A percentile compares a stretch with the other conserved stretches of the same genome.
Conservation (phyloP, 2,329 filamentous ascomycete genomes). For the Hysterium pulicare region DNA sequence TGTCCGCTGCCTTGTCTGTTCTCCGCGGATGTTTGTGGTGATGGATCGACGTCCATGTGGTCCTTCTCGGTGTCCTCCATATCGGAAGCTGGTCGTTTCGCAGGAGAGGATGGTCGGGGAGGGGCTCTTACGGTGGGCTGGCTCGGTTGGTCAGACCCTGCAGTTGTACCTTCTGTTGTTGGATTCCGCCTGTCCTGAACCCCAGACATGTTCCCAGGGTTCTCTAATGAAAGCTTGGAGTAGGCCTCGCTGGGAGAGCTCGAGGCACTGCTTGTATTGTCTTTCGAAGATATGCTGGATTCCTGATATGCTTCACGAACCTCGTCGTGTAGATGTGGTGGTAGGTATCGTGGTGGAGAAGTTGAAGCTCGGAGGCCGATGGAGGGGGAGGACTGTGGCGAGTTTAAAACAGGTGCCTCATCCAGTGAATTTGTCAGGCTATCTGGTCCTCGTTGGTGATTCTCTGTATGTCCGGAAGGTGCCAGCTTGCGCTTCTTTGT, state of each 20-base stretch:
- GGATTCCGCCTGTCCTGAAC: conserved; percentile 19
- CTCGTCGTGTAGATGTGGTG: conserved; percentile 55
- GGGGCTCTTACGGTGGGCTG: conserved; percentile 26
- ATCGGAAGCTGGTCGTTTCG: conserved; percentile 54
- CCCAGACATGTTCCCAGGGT: conserved; percentile 15
- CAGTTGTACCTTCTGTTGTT: conserved; percentile 11
- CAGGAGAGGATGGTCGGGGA: conserved; percentile 50
- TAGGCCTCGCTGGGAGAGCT: conserved; percentile 53
- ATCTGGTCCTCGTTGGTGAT: conserved; percentile 12
- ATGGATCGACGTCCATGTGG: conserved; percentile 33
- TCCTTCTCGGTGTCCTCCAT: conserved; percentile 45
- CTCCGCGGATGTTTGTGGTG: conserved; percentile 6
- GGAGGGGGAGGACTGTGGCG: conserved; percentile 36
- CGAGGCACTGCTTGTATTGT: conserved; percentile 35
- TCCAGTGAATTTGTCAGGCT: conserved; percentile 25
- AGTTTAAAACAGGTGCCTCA: conserved; percentile 28
- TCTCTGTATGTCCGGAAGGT: conserved; percentile 23
- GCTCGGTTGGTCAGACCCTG: conserved; percentile 7
- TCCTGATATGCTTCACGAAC: conserved; percentile 37
- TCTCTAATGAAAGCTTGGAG: conserved; percentile 48
- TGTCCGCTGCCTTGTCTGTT: conserved; percentile 22
- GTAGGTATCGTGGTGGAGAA: conserved; percentile 49
- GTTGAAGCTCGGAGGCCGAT: conserved; percentile 23
- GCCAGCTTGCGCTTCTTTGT: conserved; percentile 48
- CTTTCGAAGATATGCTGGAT: conserved; percentile 21